Evolutionary conservation across 345 rosid genomes (phyloP).

Genomic region (Excoecaria agallocha): DNA sequence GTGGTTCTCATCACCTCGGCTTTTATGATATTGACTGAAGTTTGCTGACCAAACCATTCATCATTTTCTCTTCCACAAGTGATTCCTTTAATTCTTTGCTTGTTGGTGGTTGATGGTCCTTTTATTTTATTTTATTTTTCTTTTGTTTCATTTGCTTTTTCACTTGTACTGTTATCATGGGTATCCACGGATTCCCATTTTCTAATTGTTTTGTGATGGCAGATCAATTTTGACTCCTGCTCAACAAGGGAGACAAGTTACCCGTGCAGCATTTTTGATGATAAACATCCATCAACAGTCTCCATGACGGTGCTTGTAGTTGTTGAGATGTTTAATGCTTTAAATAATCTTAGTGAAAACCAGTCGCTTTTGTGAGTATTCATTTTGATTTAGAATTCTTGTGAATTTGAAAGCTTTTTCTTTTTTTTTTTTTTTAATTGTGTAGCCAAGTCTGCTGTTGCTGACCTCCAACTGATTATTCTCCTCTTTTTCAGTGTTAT

Average conservation of each 20-base stretch:
- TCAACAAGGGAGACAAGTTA: conserved; percentile 77
- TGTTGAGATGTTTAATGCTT: conserved; percentile 98
- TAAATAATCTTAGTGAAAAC: conserved; percentile 98
- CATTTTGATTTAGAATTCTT: conserved; percentile 1
- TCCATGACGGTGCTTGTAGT: conserved; percentile 99
- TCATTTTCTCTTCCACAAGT: too few species aligned
- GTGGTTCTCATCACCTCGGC: background rate
- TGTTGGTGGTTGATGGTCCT: background rate
- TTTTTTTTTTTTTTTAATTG: background rate
- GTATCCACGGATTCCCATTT: background rate
- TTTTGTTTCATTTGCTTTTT: background rate
- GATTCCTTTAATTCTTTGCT: too few species aligned
- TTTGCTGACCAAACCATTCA: background rate
- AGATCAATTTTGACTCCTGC: conserved; percentile 96
- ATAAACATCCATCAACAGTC: conserved; percentile 93
- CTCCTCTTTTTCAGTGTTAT: conserved; percentile 55
- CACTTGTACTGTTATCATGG: background rate
- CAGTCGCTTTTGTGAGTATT: conserved; percentile 87
- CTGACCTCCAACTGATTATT: background rate
- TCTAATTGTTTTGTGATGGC: conserved; percentile 13
- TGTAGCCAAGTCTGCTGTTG: background rate
- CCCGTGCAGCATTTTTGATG: conserved; percentile 90
- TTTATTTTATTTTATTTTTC: background rate
- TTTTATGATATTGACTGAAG: background rate
- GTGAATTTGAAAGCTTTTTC: too few species aligned